These are phyloP conservation scores for Suhomyces panamericanus DNA, from an alignment of 1,139 yeast genomes.

Conservation along the genomic window DNA sequence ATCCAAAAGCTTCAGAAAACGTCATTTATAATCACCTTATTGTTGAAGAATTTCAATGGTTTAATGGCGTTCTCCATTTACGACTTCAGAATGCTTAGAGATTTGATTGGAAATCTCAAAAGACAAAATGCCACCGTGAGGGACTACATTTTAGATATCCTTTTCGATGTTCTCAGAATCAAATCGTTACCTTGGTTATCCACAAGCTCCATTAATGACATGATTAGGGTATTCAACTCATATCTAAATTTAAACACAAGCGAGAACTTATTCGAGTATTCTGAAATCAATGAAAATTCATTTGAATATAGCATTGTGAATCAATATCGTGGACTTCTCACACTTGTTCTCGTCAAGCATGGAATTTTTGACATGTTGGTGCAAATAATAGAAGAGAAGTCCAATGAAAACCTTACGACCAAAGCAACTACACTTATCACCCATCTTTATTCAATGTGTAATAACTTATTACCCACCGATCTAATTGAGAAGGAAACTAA, in stretches of 20 bases:
- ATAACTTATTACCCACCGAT: conserved; percentile 52
- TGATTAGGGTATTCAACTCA: conserved; percentile 18
- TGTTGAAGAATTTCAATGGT: conserved; percentile 79
- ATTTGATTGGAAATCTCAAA: conserved; percentile 61
- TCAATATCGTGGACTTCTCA: conserved; percentile 65
- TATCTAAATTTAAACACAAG: neutral
- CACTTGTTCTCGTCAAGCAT: conserved; percentile 55
- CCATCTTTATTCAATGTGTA: conserved; percentile 58
- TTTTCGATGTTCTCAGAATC: conserved; percentile 67
- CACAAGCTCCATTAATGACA: conserved; percentile 37
- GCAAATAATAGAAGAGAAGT: conserved; percentile 47
- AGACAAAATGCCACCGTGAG: conserved; percentile 59
- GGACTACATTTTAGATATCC: conserved; percentile 65
- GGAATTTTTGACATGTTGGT: conserved; percentile 54
- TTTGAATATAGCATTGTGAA: conserved; percentile 32
- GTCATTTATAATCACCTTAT: conserved; percentile 59
- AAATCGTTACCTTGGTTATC: conserved; percentile 60
- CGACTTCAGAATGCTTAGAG: conserved; percentile 55
- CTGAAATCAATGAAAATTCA: neutral
- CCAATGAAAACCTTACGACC: conserved; percentile 46
- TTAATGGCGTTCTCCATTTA: conserved; percentile 63
- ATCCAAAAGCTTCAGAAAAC: conserved; percentile 54
- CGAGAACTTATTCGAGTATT: conserved; percentile 4
- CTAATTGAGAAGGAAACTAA: conserved; percentile 17
- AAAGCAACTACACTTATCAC: conserved; percentile 67